Evolutionary conservation across 2,329 filamentous ascomycete species (phyloP).

Genomic region (Sphaerulina vaccinii): DNA sequence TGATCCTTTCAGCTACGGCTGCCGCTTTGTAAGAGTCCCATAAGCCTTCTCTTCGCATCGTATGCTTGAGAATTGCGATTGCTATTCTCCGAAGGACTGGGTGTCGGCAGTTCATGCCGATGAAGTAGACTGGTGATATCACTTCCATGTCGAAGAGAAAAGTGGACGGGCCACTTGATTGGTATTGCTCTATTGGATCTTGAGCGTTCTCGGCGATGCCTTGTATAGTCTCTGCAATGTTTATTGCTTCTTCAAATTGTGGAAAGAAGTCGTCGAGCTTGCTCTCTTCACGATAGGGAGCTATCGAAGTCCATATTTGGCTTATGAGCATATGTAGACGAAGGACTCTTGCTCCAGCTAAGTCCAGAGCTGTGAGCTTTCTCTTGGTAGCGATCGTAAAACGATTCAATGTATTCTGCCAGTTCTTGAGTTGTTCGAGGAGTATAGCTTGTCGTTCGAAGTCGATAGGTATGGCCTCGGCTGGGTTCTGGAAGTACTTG

Average conservation of each 20-base stretch:
- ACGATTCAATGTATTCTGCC: neutral
- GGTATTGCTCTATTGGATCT: too few species aligned
- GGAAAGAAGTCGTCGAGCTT: neutral
- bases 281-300: neutral
- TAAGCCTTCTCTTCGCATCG: neutral
- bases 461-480: neutral
- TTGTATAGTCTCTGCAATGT: constrained; percentile 1
- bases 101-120: neutral
- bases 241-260: neutral
- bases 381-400: neutral
- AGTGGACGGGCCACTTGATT: too few species aligned
- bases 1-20: neutral
- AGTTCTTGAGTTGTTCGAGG: neutral
- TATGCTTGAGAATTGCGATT: neutral
- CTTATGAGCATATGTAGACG: neutral
- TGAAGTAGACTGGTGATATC: neutral
- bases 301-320: neutral
- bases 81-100: neutral
- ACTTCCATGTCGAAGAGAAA: constrained; percentile 9
- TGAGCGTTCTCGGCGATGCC: too few species aligned
- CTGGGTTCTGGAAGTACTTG: neutral
- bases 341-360: neutral
- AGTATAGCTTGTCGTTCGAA: neutral
- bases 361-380: neutral
- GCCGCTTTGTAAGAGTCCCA: constrained; percentile 4